These are phyloP conservation scores for Magnolia changhungtana DNA, from an alignment of 164 flowering plant species.

Conservation along the genomic window DNA sequence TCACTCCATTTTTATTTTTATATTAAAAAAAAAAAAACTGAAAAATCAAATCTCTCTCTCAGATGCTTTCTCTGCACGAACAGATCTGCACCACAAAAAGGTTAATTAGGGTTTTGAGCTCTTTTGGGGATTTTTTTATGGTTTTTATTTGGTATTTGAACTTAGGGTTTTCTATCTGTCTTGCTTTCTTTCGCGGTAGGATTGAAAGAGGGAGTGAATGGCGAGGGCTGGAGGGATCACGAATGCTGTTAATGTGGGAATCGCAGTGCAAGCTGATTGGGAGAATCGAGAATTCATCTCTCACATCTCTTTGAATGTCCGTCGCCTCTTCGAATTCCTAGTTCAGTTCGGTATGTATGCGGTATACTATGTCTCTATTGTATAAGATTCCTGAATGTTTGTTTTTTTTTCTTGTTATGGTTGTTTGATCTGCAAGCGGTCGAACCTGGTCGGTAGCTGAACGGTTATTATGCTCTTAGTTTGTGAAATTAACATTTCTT, in stretches of 20 bases:
- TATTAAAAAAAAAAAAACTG: neutral
- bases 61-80: neutral
- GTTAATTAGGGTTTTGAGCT: neutral
- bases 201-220: constrained; percentile 29
- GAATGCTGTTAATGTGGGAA: constrained; percentile 88
- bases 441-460: too few relatives aligned
- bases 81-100: neutral
- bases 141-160: neutral
- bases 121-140: neutral
- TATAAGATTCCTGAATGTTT: neutral
- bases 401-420: neutral
- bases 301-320: constrained; percentile 80
- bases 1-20: too few relatives aligned
- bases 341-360: constrained; percentile 60
- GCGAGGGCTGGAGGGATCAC: constrained; percentile 84
- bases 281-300: constrained; percentile 94
- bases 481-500: too few relatives aligned
- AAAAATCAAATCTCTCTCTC: neutral
- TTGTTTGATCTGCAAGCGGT: neutral
- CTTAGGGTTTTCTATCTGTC: neutral
- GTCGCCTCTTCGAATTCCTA: constrained; percentile 88
- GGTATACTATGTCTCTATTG: neutral
- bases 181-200: neutral
- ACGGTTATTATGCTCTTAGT: too few relatives aligned
- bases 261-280: constrained; percentile 96